Conservation (phyloP, 2,329 filamentous ascomycete genomes). For the Colletotrichum chlorophyti region DNA sequence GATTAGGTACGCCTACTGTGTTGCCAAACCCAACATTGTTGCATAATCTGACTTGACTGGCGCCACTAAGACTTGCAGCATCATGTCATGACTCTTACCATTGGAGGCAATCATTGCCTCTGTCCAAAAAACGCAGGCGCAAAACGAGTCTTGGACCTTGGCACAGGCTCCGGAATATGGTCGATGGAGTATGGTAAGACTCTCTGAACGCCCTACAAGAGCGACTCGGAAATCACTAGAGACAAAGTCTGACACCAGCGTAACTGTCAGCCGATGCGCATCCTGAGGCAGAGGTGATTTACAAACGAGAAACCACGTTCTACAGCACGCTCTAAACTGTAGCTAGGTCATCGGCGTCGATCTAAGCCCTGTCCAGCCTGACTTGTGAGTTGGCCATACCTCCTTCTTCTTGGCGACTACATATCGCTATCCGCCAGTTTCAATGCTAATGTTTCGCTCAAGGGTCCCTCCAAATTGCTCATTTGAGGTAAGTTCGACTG, state of each 20-base stretch:
- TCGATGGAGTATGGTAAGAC: slow-evolving; percentile 48
- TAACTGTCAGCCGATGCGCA: slow-evolving; percentile 38
- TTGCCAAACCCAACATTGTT: not conserved
- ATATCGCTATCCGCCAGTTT: not conserved
- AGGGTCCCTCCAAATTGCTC: slow-evolving; percentile 55
- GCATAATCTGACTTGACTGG: not conserved
- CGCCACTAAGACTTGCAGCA: slow-evolving; percentile 40
- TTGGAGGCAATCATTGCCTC: slow-evolving; percentile 34
- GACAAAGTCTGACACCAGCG: no score
- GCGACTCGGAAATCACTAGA: no score
- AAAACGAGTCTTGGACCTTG: slow-evolving; percentile 48
- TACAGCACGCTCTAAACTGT: not conserved
- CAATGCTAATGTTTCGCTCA: not conserved
- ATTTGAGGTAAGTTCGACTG: slow-evolving; percentile 43
- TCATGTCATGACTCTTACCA: slow-evolving; percentile 39
- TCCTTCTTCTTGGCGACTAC: not conserved
- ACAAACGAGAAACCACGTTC: no score
- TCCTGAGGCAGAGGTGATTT: slow-evolving; percentile 35
- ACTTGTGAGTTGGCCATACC: slow-evolving; percentile 33
- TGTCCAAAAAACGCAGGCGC: slow-evolving; percentile 28
- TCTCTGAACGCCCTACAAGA: no score
- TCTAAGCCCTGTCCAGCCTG: slow-evolving; percentile 48
- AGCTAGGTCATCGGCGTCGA: slow-evolving; percentile 44
- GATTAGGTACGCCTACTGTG: slow-evolving; percentile 22
- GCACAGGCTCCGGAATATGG: slow-evolving; percentile 55